phyloP scores from a whole-genome alignment of 2,329 filamentous ascomycete genomes.

The Cladobotryum mycophilum region DNA sequence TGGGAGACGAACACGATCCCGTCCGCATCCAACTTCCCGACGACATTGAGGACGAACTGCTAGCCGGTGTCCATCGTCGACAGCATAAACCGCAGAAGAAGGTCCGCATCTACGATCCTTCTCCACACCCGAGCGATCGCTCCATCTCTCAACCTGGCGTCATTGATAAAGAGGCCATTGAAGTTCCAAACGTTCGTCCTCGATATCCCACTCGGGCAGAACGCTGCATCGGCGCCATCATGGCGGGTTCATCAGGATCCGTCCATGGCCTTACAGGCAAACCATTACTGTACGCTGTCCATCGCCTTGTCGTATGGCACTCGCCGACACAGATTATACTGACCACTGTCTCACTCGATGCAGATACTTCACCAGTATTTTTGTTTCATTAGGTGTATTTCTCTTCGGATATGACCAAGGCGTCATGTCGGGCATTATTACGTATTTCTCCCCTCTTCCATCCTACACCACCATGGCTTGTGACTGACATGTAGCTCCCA shows the following conservation, averaged over 20 bases:
- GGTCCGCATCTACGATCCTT: conserved; percentile 60
- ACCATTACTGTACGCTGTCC: conserved; percentile 66
- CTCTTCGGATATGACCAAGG: conserved; percentile 87
- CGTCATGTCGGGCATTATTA: conserved; percentile 73
- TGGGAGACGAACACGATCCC: conserved; percentile 76
- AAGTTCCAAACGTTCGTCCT: conserved; percentile 63
- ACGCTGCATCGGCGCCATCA: conserved; percentile 71
- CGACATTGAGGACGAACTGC: conserved; percentile 57
- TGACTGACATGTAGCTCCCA: conserved; percentile 33
- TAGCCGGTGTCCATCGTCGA: conserved; percentile 44
- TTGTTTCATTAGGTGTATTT: conserved; percentile 81
- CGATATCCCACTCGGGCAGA: conserved; percentile 60
- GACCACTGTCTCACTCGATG: conserved; percentile 12
- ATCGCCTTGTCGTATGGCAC: background rate
- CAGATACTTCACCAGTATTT: conserved; percentile 92
- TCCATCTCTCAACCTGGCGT: conserved; percentile 35
- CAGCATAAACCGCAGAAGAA: conserved; percentile 46
- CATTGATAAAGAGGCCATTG: conserved; percentile 70
- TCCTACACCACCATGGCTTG: background rate
- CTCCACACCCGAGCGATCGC: conserved; percentile 32
- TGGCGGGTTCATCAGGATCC: conserved; percentile 71
- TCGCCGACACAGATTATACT: background rate
- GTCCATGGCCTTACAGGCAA: conserved; percentile 93
- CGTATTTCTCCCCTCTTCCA: conserved; percentile 38
- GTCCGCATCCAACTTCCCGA: conserved; percentile 63